Evolutionary conservation across 305 asterid genomes (phyloP).

Genomic region (Fraxinus sp.): DNA sequence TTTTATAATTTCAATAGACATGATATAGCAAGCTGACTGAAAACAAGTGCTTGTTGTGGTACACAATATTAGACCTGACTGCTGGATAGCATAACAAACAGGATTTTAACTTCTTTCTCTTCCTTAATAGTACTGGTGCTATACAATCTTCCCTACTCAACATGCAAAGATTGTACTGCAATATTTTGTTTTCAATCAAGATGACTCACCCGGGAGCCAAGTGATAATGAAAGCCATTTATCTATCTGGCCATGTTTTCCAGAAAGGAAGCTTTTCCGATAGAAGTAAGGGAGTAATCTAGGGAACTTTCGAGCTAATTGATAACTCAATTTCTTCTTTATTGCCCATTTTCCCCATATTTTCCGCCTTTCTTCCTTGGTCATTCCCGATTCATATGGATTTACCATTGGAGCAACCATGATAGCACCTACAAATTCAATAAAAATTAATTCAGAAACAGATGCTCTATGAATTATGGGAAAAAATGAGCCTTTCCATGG

Average conservation of each 20-base stretch:
- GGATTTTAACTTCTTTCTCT: neutral
- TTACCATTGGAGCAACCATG: conserved; percentile 87
- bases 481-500: neutral
- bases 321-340: conserved; percentile 63
- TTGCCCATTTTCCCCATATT: conserved; percentile 78
- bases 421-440: conserved; percentile 65
- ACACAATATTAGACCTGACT: neutral
- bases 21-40: neutral
- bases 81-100: neutral
- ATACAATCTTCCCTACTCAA: neutral
- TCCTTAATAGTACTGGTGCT: neutral
- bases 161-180: neutral
- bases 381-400: conserved; percentile 84
- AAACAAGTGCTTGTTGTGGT: neutral
- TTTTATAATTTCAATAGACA: neutral
- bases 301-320: conserved; percentile 70
- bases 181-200: conserved; percentile 19
- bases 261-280: conserved; percentile 72
- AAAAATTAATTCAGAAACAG: conserved; percentile 15
- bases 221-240: conserved; percentile 61
- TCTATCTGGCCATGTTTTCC: conserved; percentile 74
- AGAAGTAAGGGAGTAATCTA: conserved; percentile 63
- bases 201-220: conserved; percentile 60
- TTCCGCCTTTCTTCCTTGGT: conserved; percentile 65
- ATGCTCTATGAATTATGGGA: neutral